Conservation (phyloP, 2,329 filamentous ascomycete genomes). For the Pseudodiploospora longispora region DNA sequence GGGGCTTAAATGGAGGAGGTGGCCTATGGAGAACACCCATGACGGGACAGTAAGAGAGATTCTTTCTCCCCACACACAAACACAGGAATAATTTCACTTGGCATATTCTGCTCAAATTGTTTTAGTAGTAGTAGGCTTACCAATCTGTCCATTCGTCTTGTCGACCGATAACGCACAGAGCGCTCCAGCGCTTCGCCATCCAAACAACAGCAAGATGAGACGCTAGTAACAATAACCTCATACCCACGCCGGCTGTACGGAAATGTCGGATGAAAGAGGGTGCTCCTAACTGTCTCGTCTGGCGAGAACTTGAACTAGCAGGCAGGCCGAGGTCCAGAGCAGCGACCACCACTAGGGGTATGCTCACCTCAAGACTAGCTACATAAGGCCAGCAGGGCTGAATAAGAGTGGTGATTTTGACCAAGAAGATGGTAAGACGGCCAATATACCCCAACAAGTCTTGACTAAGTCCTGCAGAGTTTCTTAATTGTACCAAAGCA, state of each 20-base stretch:
- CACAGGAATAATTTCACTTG: too few relatives aligned
- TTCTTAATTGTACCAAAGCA: slow-evolving; percentile 23
- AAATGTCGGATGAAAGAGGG: slow-evolving; percentile 5
- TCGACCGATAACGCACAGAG: slow-evolving; percentile 21
- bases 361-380: slow-evolving; percentile 54
- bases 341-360: slow-evolving; percentile 61
- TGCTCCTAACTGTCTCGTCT: slow-evolving; percentile 6
- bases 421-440: slow-evolving; percentile 55
- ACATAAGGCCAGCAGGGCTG: slow-evolving; percentile 66
- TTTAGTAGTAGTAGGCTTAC: slow-evolving; percentile 8
- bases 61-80: too few relatives aligned
- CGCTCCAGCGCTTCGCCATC: slow-evolving; percentile 25
- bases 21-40: too few relatives aligned
- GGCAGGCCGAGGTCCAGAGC: slow-evolving; percentile 53
- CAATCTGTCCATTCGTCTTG: slow-evolving; percentile 23
- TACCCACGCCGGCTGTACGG: slow-evolving; percentile 21
- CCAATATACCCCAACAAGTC: slow-evolving; percentile 24
- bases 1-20: too few relatives aligned
- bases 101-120: too few relatives aligned
- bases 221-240: slow-evolving; percentile 22
- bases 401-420: slow-evolving; percentile 59
- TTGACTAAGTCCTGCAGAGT: slow-evolving; percentile 19
- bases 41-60: too few relatives aligned
- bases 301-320: not conserved
- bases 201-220: slow-evolving; percentile 28